These are phyloP conservation scores for Styphnolobium japonicum DNA, from an alignment of 306 rosid species.

Conservation along the genomic window DNA sequence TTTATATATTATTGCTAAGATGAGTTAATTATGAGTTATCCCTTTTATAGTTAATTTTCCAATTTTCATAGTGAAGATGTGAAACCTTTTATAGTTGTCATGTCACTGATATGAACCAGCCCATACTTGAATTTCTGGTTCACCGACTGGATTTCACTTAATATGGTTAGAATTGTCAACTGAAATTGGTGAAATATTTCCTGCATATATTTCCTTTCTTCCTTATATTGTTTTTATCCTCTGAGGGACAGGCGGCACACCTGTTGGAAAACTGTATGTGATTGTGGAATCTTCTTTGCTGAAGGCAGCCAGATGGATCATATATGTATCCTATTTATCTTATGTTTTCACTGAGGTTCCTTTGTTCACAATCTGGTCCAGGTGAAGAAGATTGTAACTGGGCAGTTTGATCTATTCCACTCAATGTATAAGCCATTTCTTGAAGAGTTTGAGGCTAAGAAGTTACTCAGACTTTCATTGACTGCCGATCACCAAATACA, in stretches of 20 bases:
- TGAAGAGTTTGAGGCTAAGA: constrained; percentile 65
- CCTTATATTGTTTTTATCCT: background rate
- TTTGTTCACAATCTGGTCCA: constrained; percentile 35
- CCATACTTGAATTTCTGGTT: background rate
- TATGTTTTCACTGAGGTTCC: constrained; percentile 19
- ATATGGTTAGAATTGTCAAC: background rate
- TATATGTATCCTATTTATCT: background rate
- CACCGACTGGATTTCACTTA: constrained; percentile 12
- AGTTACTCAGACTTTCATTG: constrained; percentile 55
- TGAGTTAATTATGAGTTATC: background rate
- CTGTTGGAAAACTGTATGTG: background rate
- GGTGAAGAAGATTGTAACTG: constrained; percentile 83
- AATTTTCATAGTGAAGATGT: background rate
- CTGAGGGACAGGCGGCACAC: background rate
- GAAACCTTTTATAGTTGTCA: background rate
- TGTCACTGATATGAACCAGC: constrained; percentile 1
- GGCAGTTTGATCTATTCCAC: constrained; percentile 72
- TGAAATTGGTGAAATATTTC: background rate
- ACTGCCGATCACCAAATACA: constrained; percentile 37
- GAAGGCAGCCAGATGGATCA: background rate
- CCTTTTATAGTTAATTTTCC: background rate
- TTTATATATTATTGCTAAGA: background rate
- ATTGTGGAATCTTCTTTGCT: constrained; percentile 19
- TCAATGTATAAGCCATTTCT: constrained; percentile 77
- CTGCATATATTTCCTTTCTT: background rate